Evolutionary conservation across 805 yeast species (phyloP), one percentile per base, ranked within the genome.

Genomic region (Candida fluviatilis): DNA sequence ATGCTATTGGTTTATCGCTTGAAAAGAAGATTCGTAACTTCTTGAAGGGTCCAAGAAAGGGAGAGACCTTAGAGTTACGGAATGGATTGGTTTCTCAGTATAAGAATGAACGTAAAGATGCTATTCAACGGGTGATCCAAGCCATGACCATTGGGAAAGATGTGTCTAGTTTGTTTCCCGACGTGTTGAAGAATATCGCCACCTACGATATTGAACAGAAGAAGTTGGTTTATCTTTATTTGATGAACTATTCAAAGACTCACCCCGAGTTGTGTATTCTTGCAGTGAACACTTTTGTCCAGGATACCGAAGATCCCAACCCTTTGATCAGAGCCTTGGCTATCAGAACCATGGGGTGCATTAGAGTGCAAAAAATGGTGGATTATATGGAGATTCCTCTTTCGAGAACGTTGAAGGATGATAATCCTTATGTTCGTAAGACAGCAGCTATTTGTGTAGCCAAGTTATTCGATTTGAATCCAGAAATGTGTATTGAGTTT

Each of bases 61-160:
- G 89, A 36, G 95, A 93, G 62, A 80, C 95, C n/a, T 86, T 76
- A 51, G 99, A 93, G 63, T 76, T 93, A 52, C 79, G 90, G 49
- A 78, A 78, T 24, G 98, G 97, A 1, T 73, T 93, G 38, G 97
- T 90, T 4, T 88, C 96, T 6, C 97, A 88, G 64, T 93, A 87
- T 62, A 95, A 96, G 18, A 82, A 78, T 48, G 98, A 95, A 55
- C 75, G 96, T 42, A 93, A 93, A 58, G 99, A 93, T 60, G 95
- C 99, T 13, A 93, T 93, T 49, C 95, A 91, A 64, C 76, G 96
- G 42, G 96, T 95, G 15, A 93, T 93, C 55, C 95, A 93, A 41
- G 98, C 96, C 42, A 93, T 93, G 99, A 93, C 99, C 0, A 78
- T 89, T 21, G 98, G 98, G 8, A 93, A 93, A 57, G 99, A 93